Base-by-base conservation (phyloP, 164 flowering plant species). In the Stephania cephalantha region DNA sequence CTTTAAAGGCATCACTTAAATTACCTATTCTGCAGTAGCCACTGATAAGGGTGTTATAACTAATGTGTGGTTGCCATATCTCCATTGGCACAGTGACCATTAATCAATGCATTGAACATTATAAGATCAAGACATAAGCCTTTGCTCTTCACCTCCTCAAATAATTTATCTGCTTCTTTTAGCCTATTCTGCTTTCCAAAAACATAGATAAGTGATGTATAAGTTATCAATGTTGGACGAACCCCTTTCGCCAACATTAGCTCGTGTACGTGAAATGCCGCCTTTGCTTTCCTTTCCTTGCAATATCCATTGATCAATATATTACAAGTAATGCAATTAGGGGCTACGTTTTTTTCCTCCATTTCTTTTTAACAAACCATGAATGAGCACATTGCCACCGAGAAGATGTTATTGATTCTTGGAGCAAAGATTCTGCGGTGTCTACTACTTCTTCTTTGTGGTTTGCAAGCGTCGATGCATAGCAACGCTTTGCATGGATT, bases 1-100 rank as follows among this genome's bases (percentile, higher is more conserved):
- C 85, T 76, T 71, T 81, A 52, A 90, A 80, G 9, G 97, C 98
- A 80, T 86, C 89, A 45, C 84, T 82, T 83, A 88, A 81, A 73
- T 91, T 90, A 75, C 98, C 98, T 82, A 85, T 86, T 84, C 76
- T 86, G 65, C 97, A 87, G 73, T 92, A 92, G 18, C 97, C 98
- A 78, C 96, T 88, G 44, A 94, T 92, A 17, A 94, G 86, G 31
- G 96, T 92, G 79, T 90, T 94, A 74, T 84, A 94, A 78, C 92
- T 94, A 68, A 92, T 75, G 69, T 84, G 83, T 76, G 82, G 30
- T 85, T n/a, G n/a, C 82, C 76, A 85, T 75, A 68, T 85, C 77
- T 25, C 79, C 82, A 69, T 78, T 84, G 2, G 82, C 79, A 80
- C 93, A 89, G 69, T 93, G 89, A 20, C 93, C 96, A 82, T 83